Evolutionary conservation across 2,329 filamentous ascomycete species (phyloP).

Genomic region (Sporothrix curviconia): DNA sequence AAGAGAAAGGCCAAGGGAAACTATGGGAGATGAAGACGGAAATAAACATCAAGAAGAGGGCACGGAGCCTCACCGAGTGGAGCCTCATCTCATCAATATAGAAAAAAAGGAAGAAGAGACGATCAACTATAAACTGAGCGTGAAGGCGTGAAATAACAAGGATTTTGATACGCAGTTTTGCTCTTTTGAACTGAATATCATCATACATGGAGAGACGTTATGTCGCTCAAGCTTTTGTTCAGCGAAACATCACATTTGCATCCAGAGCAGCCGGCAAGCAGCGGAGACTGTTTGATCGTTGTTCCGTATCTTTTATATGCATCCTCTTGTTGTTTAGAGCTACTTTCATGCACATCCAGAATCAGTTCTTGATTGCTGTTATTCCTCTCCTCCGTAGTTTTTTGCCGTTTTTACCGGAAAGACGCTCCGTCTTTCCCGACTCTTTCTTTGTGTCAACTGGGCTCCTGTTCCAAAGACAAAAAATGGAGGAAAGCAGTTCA

Average conservation of each 20-base stretch:
- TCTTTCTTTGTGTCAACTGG: too few relatives aligned
- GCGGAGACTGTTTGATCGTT: too few relatives aligned
- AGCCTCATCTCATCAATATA: background rate
- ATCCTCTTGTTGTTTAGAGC: too few relatives aligned
- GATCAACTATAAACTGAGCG: background rate
- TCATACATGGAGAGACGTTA: too few relatives aligned
- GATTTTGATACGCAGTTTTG: too few relatives aligned
- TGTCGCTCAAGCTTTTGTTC: background rate
- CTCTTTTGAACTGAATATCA: too few relatives aligned
- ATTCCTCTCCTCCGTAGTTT: background rate
- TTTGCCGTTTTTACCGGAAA: slow-evolving; percentile 10
- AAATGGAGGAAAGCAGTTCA: too few relatives aligned
- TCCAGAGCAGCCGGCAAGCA: background rate
- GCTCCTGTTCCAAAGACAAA: too few relatives aligned
- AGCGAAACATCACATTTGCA: background rate
- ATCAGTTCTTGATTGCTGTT: background rate
- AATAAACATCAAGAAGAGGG: background rate
- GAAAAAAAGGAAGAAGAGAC: background rate
- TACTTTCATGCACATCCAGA: too few relatives aligned
- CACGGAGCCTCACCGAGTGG: background rate
- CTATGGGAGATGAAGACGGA: too few relatives aligned
- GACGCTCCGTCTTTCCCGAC: background rate
- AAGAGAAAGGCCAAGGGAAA: too few relatives aligned
- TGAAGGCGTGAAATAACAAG: too few relatives aligned
- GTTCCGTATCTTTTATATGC: background rate